phyloP scores from a whole-genome alignment of 208 protist genomes.

The Herpetomonas muscarum region DNA sequence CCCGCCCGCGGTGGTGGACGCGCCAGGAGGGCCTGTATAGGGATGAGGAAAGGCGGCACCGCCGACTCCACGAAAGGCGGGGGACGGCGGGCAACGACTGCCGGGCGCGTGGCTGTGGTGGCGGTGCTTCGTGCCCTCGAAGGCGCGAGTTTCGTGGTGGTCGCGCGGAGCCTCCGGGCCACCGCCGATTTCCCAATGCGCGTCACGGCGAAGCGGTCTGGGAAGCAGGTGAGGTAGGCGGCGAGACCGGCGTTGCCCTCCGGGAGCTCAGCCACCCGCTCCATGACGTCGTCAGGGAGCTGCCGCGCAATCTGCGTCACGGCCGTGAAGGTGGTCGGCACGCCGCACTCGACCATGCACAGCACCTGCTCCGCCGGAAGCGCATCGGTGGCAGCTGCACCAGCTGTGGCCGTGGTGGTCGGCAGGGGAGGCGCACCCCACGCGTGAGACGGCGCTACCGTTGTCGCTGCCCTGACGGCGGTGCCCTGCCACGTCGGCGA shows the following conservation, averaged over 20 bases:
- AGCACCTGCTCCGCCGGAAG: neutral
- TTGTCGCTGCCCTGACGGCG: too few species aligned
- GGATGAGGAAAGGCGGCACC: constrained; percentile 63
- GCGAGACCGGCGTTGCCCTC: constrained; percentile 3
- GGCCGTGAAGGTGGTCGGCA: constrained; percentile 36
- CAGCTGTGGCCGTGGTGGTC: neutral
- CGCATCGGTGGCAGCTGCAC: too few species aligned
- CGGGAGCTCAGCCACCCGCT: neutral
- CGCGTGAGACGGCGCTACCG: neutral
- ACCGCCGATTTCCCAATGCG: constrained; percentile 2
- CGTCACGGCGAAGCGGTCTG: constrained; percentile 3
- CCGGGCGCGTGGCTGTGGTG: too few species aligned
- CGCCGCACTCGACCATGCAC: constrained; percentile 5
- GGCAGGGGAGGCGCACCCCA: neutral
- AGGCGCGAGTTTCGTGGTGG: neutral
- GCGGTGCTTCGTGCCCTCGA: neutral
- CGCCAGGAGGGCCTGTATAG: constrained; percentile 28
- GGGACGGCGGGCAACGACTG: neutral
- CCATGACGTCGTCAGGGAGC: constrained; percentile 3
- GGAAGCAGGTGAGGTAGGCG: constrained; percentile 1
- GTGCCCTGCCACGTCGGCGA: too few species aligned
- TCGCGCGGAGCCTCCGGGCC: neutral
- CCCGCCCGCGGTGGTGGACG: too few species aligned
- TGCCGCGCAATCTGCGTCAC: constrained; percentile 38
- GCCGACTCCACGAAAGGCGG: constrained; percentile 8